Evolutionary conservation across 2,329 filamentous ascomycete genomes (phyloP), one percentile per base, ranked within the genome.

Genomic region (Alternaria panax): DNA sequence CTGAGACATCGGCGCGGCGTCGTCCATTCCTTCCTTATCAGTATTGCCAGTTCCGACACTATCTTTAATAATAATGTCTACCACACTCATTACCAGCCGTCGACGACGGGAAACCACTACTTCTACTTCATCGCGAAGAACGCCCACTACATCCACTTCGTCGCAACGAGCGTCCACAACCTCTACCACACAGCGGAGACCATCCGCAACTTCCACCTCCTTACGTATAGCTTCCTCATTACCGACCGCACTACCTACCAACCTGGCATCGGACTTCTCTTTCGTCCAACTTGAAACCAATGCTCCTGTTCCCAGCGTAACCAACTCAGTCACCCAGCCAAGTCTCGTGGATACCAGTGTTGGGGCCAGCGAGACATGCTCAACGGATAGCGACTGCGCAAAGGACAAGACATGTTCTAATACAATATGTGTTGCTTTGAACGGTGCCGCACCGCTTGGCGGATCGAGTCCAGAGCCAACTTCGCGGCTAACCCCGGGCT

Each of bases 21-120:
- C 45, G 45, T 52, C 45, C 48, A 51, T 46, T 60, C 48, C 30
- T 53, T 50, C 43, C 43, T 48, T 48, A 36, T n/a, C 27, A 48
- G 38, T 52, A 45, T 16, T 46, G 43, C 32, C 43, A 18, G 22
- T 36, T 48, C 36, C 36, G 20, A 24, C 41, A 59, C 62, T 3
- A 24, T 50, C 24, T 27, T 55, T 69, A 72, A 70, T 71, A 40
- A 68, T 72, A 72, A 72, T 72, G 69, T 70, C 69, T 70, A 68
- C 65, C 67, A 57, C 62, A 52, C 32, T 63, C 46, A 41, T 56
- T 53, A 52, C 52, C 38, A 50, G 42, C 20, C 52, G 50, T 43
- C 56, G 41, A 59, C 53, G 51, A 54, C 46, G 20, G 42, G 22
- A 54, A 43, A 56, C 43, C 20, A 58, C 46, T 36, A 46, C 57